Base-by-base conservation (phyloP, 2,329 filamentous ascomycete species). In the Botryotinia narcissicola region DNA sequence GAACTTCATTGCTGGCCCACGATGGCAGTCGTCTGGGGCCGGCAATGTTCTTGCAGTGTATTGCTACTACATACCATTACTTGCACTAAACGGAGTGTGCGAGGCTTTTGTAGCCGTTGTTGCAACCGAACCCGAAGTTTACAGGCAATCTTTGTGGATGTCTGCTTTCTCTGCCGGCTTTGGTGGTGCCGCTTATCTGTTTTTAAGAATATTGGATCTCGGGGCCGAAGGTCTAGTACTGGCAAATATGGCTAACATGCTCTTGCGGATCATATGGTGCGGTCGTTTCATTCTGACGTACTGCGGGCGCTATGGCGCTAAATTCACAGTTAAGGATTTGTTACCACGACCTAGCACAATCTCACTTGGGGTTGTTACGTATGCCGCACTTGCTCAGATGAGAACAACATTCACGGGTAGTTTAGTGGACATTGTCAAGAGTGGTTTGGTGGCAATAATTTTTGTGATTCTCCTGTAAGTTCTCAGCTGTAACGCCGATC, bases 61-160 rank as follows among this genome's bases (percentile, higher is more conserved):
- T 82, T 95, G 93, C 84, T 94, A 94, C 82, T 98, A 97, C 83
- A 93, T 99, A 74, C 96, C 96, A 0, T 90, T 98, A 40, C 87
- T 98, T 6, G 96, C 95, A 4, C 84, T 97, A 78, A 99, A 99
- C 80, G 96, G 96, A 70, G 89, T 98, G 35, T 90, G 92, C 2
- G 96, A 99, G 83, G 93, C 94, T 0, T 98, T 99, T 78, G 95
- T 98, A 25, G 91, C 95, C 0, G 94, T 93, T 3, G 93, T 97
- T 1, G 95, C 95, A 0, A 91, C 88, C 0, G 88, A 93, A 75
- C 83, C 86, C 6, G 88, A 98, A 77, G 88, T 99, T 4, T 90
- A 93, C 75, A 82, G 81, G 6, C 96, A 99, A 81, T 93, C 92
- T 0, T 81, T 89, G 7, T 96, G 91, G 90, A 98, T 99, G 95